Percentiles rank a stretch among this genome's conserved stretches.
These are phyloP conservation scores for Clavispora santaluciae DNA, from an alignment of 805 yeast species.

Conservation along the genomic window DNA sequence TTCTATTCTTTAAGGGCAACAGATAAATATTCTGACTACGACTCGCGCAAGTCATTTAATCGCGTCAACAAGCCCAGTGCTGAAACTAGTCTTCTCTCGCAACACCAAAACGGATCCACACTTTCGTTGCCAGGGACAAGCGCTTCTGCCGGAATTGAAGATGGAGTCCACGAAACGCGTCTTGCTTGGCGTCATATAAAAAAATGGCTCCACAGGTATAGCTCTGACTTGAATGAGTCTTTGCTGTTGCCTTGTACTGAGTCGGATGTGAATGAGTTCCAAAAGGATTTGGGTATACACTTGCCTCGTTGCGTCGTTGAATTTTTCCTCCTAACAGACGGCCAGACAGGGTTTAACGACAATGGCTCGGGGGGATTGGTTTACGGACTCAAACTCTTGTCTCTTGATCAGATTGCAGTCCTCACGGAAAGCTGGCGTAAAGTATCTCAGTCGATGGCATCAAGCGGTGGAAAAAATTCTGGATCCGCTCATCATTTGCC, in stretches of 20 bases:
- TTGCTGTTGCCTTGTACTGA: conserved; percentile 74
- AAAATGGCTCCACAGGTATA: conserved; percentile 72
- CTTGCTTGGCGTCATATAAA: conserved; percentile 89
- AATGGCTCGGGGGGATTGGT: conserved; percentile 68
- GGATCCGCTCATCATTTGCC: conserved; percentile 17
- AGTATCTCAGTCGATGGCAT: conserved; percentile 45
- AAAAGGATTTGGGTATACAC: conserved; percentile 67
- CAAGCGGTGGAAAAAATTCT: not conserved
- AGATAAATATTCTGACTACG: conserved; percentile 68
- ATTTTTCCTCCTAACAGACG: conserved; percentile 79
- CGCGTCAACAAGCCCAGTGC: conserved; percentile 39
- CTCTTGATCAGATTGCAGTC: conserved; percentile 72
- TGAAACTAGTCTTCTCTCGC: conserved; percentile 25
- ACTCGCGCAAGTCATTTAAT: conserved; percentile 43
- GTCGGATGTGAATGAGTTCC: conserved; percentile 77
- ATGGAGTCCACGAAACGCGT: conserved; percentile 70
- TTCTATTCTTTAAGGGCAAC: conserved; percentile 60
- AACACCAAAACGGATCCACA: conserved; percentile 25
- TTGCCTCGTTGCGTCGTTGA: conserved; percentile 83
- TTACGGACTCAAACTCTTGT: conserved; percentile 76
- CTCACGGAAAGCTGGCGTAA: conserved; percentile 85
- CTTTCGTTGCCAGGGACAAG: conserved; percentile 10
- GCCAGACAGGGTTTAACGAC: conserved; percentile 67
- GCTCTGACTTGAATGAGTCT: conserved; percentile 77
- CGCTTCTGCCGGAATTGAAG: conserved; percentile 30